Base-by-base conservation (phyloP, 2,329 filamentous ascomycete genomes). In the Epichloe sibirici region DNA sequence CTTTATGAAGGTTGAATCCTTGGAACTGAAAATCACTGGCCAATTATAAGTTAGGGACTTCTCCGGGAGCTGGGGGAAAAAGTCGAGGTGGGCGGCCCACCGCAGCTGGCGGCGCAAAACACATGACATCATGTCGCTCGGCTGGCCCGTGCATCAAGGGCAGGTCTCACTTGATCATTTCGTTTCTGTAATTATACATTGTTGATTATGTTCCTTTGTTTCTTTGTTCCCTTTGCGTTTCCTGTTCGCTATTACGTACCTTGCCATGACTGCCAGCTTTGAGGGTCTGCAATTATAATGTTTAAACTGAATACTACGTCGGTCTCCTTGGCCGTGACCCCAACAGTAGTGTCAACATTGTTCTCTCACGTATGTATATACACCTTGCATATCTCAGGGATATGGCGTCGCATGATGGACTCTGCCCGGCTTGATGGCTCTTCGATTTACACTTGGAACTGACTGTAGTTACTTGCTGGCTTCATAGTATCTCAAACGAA, bases 291-390 rank as follows among this genome's bases (percentile, higher is more conserved):
- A n/a, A 28, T 34, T 3, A 47, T 45, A 7, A 77, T 77, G 74
- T 74, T 72, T 55, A 64, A 64, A 52, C 79, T 93, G 62, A 90
- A 88, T 69, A 94, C 90, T 17, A 77, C 91, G 40, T 83, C 86
- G 13, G 85, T 97, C 55, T 82, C 84, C 53, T 78, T 88, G 58
- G 90, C 90, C 48, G 85, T 96, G 51, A 89, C 90, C 57, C 91
- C 93, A 12, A 90, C 87, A 3, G 86, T 95, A 46, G 77, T 97
- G 52, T 84, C 87, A 58, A 96, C 91, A 13, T 83, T 91, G 57
- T 75, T 97, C 61, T 85, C 84, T 54, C 93, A 97, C 76, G 88
- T 90, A 76, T 61, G 83, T 66, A 21, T 28, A 8, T 35, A 28
- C 15, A 11, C 38, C 23, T 38, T 48, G 21, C 31, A 35, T 25